Base-by-base conservation (phyloP, 768 basidiomycete species). In the Fomitopsis serialis region DNA sequence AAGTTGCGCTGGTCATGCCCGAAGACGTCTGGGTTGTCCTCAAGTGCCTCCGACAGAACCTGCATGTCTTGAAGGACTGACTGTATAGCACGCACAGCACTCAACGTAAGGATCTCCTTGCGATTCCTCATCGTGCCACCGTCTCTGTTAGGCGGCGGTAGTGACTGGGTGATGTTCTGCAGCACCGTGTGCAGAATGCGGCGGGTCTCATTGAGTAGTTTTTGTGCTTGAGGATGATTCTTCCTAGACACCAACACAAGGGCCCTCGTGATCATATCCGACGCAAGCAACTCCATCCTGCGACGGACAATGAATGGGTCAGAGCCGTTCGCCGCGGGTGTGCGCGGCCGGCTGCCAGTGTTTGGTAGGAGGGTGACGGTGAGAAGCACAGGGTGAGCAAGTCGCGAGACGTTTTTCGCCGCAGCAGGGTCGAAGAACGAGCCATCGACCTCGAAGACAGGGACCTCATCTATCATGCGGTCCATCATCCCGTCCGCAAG, bases 211-310 rank as follows among this genome's bases (percentile, higher is more conserved):
- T 79, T 81, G 71, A 97, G 79, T 53, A 98, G 89, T 63, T 90
- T 89, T 64, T 89, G 87, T 1, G 96, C 97, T 59, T 95, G 93
- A 0, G 84, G 77, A 70, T 85, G 90, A 67, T 98, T 97, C 67
- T 93, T 82, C 61, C 94, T 76, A 37, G 92, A 90, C 49, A 97
- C 94, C 43, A 98, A 80, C 27, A 98, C 89, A 27, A 99, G 78
- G 17, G 89, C 87, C 11, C 97, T 85, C 2, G 94, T 94, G 66
- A 98, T 93, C 93, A 98, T 98, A 70, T 98, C 97, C 24, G 88
- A 89, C 23, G 93, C 90, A 36, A 98, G 80, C 3, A 99, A 81
- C 74, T 99, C 97, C 93, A 98, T 97, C 22, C 96, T 76, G 36
- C 97, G 78, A 24, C 97, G 84, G 24, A 96, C 89, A 61, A 99